phyloP scores from a whole-genome alignment of 2,329 filamentous ascomycete species.

The Apiospora phragmitis region DNA sequence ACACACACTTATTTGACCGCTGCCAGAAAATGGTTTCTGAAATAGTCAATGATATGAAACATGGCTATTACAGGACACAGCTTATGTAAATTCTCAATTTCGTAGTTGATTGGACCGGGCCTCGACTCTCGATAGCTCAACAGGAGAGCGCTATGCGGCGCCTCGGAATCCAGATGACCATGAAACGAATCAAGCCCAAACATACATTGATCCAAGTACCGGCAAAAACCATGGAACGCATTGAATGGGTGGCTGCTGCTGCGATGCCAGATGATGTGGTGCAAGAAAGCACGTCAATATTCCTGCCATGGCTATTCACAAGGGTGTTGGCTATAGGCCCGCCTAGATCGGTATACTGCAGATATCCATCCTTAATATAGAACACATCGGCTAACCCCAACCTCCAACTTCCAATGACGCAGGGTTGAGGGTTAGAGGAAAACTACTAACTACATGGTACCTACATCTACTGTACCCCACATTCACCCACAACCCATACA shows the following conservation, averaged over 20 bases:
- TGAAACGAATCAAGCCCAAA: background rate
- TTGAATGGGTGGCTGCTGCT: background rate
- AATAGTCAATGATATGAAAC: background rate
- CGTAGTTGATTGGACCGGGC: background rate
- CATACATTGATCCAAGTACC: background rate
- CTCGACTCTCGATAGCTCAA: background rate
- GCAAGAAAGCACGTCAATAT: background rate
- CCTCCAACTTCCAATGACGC: slow-evolving; percentile 2
- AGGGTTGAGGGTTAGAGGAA: background rate
- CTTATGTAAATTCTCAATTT: background rate
- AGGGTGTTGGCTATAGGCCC: background rate
- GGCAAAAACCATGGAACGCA: background rate
- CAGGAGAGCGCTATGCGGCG: background rate
- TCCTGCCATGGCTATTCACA: background rate
- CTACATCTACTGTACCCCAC: slow-evolving; percentile 3
- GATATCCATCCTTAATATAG: slow-evolving; percentile 3
- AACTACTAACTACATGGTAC: background rate
- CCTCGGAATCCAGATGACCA: background rate
- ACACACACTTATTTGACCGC: background rate
- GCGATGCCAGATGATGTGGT: background rate
- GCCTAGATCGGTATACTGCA: slow-evolving; percentile 5
- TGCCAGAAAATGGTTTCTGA: background rate
- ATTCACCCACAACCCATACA: background rate
- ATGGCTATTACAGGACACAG: background rate
- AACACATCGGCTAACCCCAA: slow-evolving; percentile 2